A percentile compares a stretch with the other conserved stretches of the same genome.
Evolutionary conservation across 2,329 filamentous ascomycete genomes (phyloP).

Genomic region (Pseudogymnoascus sp.): DNA sequence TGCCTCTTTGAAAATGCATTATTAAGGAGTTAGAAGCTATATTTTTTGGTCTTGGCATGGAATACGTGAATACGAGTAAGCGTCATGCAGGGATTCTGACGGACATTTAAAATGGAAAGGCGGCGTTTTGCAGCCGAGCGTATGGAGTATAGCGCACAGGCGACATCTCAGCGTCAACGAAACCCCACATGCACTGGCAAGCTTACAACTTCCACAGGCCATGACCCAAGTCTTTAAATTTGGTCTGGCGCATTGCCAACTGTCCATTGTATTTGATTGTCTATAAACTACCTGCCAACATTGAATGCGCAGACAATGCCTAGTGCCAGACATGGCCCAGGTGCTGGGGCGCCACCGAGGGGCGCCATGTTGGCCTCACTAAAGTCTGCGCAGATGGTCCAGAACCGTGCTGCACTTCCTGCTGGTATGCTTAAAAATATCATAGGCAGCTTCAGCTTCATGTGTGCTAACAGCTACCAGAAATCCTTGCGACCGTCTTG

Average conservation of each 20-base stretch:
- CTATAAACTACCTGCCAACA: background rate
- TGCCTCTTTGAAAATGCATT: background rate
- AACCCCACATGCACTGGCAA: background rate
- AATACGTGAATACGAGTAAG: background rate
- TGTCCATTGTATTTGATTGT: background rate
- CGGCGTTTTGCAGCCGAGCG: slow-evolving; percentile 3
- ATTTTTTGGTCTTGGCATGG: slow-evolving; percentile 2
- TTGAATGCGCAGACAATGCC: slow-evolving; percentile 32
- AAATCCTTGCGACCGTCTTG: slow-evolving; percentile 81
- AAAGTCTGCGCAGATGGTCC: slow-evolving; percentile 71
- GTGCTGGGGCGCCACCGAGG: slow-evolving; percentile 23
- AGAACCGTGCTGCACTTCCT: slow-evolving; percentile 69
- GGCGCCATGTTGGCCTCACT: slow-evolving; percentile 65
- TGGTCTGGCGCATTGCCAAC: background rate
- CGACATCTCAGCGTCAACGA: slow-evolving; percentile 8
- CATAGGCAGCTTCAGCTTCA: background rate
- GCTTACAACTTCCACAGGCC: background rate
- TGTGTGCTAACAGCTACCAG: slow-evolving; percentile 35
- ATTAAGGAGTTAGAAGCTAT: background rate
- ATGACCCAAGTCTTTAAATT: slow-evolving; percentile 1
- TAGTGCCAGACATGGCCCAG: slow-evolving; percentile 33
- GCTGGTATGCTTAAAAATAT: slow-evolving; percentile 53
- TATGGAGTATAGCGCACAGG: slow-evolving; percentile 8
- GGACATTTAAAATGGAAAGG: background rate
- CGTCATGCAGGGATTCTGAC: background rate